Evolutionary conservation across 352 stramenopile species (phyloP).

Genomic region (Phytopythium boreale): DNA sequence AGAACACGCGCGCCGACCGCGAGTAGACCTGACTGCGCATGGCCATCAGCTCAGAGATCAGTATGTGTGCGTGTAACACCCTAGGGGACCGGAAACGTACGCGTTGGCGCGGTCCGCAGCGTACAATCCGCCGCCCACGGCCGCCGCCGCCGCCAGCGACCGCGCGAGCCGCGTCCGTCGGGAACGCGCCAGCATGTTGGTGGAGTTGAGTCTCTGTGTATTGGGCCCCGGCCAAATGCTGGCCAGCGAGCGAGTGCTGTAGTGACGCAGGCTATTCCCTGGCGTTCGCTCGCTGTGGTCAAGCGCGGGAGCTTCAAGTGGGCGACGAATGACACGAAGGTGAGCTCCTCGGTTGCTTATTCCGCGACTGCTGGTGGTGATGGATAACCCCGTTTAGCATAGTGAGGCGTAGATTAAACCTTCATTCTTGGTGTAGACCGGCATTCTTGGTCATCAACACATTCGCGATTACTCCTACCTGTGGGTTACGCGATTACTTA

Average conservation of each 20-base stretch:
- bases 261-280: neutral
- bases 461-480: no score
- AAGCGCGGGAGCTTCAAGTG: neutral
- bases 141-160: conserved; percentile 19
- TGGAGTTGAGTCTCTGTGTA: neutral
- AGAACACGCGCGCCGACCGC: conserved; percentile 58
- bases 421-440: neutral
- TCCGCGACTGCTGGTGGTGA: neutral
- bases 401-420: neutral
- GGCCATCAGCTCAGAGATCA: neutral
- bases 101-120: conserved; percentile 40
- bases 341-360: no score
- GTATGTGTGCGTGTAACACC: neutral
- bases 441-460: neutral
- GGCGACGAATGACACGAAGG: no score
- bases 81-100: conserved; percentile 20
- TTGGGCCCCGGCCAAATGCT: no score
- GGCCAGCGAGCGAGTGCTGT: neutral
- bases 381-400: neutral
- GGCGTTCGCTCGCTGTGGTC: neutral
- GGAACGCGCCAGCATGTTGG: neutral
- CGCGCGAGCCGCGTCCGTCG: conserved; percentile 1
- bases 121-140: conserved; percentile 33
- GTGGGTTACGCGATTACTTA: no score
- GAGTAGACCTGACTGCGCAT: conserved; percentile 50